Conservation (phyloP, 441 rosid genomes). For the Erodium texanum region DNA sequence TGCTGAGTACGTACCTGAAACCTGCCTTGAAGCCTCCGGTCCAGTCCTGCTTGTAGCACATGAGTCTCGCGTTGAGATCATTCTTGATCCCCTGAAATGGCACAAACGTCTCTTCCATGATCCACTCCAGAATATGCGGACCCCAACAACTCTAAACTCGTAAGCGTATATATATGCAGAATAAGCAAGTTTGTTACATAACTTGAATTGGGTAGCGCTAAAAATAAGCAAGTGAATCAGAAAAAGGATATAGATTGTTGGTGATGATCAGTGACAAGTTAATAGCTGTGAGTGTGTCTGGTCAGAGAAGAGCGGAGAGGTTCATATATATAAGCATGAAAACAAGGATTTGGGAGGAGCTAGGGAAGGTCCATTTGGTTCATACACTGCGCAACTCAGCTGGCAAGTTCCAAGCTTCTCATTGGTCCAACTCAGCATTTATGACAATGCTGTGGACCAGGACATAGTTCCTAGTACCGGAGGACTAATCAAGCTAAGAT, state of each 20-base stretch:
- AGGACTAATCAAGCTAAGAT: neutral
- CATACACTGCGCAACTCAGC: neutral
- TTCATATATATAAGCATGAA: neutral
- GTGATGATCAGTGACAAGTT: neutral
- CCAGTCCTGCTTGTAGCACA: constrained; percentile 53
- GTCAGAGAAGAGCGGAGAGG: neutral
- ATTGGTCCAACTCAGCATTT: neutral
- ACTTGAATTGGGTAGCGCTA: neutral
- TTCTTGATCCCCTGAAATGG: constrained; percentile 70
- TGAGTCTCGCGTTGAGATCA: constrained; percentile 54
- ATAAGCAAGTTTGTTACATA: neutral
- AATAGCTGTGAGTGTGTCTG: neutral
- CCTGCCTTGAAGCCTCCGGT: constrained; percentile 33
- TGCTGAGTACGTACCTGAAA: constrained; percentile 35
- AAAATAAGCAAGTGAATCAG: too few species aligned
- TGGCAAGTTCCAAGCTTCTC: neutral
- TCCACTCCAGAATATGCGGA: too few species aligned
- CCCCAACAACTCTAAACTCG: too few species aligned
- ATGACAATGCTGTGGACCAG: neutral
- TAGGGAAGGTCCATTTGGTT: neutral
- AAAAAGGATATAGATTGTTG: too few species aligned
- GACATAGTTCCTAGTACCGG: neutral
- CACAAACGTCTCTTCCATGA: constrained; percentile 76
- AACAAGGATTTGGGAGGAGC: too few species aligned
- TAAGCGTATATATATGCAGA: too few species aligned